phyloP scores from a whole-genome alignment of 2,329 filamentous ascomycete genomes.

The Davidsoniella neocaledoniae region DNA sequence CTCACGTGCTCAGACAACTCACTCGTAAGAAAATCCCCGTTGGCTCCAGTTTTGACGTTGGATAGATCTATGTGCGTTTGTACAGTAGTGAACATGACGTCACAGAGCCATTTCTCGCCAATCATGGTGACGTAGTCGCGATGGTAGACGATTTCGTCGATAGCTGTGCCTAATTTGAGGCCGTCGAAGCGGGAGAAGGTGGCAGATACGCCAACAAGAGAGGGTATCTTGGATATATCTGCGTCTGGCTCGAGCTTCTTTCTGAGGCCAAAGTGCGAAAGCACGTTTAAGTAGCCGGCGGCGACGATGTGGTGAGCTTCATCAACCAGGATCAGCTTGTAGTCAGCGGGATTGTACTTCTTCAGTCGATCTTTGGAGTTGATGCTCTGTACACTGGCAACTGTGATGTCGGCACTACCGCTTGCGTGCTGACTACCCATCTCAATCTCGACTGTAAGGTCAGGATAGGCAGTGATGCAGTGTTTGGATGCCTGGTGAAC shows the following conservation, averaged over 20 bases:
- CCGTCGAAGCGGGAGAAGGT: constrained; percentile 67
- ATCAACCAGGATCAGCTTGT: constrained; percentile 86
- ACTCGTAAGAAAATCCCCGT: constrained; percentile 61
- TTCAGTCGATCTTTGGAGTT: constrained; percentile 56
- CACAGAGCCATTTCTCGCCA: constrained; percentile 75
- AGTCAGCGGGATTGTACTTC: constrained; percentile 64
- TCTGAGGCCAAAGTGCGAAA: constrained; percentile 63
- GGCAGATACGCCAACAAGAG: constrained; percentile 80
- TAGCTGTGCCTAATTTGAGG: constrained; percentile 61
- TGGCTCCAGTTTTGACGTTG: constrained; percentile 31
- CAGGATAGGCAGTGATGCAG: constrained; percentile 64
- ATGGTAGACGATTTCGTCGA: constrained; percentile 93
- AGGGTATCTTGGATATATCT: constrained; percentile 24
- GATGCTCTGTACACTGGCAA: constrained; percentile 80
- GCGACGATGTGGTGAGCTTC: constrained; percentile 96
- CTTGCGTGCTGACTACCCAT: constrained; percentile 68
- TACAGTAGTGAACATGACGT: constrained; percentile 90
- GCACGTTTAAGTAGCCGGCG: constrained; percentile 53
- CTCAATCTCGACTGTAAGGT: constrained; percentile 72
- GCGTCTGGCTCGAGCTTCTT: constrained; percentile 28
- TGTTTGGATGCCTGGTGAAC: constrained; percentile 87
- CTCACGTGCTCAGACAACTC: constrained; percentile 77
- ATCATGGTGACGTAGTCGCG: constrained; percentile 56
- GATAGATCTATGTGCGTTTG: constrained; percentile 66
- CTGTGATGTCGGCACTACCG: constrained; percentile 75